These are phyloP conservation scores for Skeletonema menzelii DNA, from an alignment of 108 stramenopile species.

Conservation along the genomic window DNA sequence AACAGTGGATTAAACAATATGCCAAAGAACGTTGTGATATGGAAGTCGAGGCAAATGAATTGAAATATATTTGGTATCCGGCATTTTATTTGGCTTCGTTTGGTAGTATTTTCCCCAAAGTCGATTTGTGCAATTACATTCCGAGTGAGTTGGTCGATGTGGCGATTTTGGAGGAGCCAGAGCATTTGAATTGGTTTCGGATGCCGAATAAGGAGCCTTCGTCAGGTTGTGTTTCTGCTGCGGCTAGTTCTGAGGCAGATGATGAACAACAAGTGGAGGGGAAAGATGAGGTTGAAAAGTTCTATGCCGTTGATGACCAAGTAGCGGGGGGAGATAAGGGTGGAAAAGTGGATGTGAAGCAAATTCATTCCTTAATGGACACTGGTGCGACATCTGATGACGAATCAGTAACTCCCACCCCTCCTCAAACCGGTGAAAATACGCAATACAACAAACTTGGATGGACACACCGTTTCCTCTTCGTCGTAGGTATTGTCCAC, in stretches of 20 bases:
- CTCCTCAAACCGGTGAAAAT: background rate
- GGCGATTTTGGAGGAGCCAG: conserved; percentile 92
- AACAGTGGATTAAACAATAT: conserved; percentile 39
- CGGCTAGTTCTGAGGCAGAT: background rate
- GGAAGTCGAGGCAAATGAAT: conserved; percentile 41
- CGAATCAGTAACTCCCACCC: background rate
- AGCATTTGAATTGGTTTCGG: conserved; percentile 95
- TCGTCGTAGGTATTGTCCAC: conserved; percentile 92
- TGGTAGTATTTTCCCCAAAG: conserved; percentile 87
- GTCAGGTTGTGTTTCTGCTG: background rate
- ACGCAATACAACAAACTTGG: conserved; percentile 44
- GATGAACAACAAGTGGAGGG: background rate
- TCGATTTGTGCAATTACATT: conserved; percentile 69
- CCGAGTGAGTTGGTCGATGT: conserved; percentile 85
- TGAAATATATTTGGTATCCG: conserved; percentile 70
- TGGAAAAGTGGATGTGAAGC: background rate
- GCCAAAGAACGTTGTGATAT: conserved; percentile 33
- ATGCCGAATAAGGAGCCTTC: conserved; percentile 12
- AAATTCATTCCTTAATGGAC: too few species aligned
- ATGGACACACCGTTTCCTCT: conserved; percentile 86
- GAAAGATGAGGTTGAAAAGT: background rate
- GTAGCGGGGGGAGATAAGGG: background rate
- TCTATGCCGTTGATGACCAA: background rate
- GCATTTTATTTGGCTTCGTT: conserved; percentile 70
- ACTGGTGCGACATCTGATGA: background rate